Evolutionary conservation across 2,329 filamentous ascomycete species (phyloP).

Genomic region (Pseudonectria foliicola): DNA sequence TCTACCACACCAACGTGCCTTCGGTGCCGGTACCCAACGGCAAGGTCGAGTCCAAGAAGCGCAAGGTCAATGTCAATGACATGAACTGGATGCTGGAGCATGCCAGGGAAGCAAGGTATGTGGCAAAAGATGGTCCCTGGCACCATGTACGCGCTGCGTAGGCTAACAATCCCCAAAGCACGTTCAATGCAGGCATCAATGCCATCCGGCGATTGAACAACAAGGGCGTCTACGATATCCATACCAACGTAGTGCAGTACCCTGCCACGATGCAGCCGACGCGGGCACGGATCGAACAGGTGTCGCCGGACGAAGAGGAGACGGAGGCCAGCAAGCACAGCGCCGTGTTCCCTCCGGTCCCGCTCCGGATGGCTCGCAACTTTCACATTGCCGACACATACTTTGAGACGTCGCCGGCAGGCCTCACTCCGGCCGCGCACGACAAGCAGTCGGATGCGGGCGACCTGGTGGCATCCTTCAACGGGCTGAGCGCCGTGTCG

Average conservation of each 20-base stretch:
- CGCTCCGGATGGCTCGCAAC: constrained; percentile 45
- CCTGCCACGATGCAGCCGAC: constrained; percentile 86
- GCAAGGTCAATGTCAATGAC: constrained; percentile 81
- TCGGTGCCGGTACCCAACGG: constrained; percentile 68
- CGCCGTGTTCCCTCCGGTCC: constrained; percentile 39
- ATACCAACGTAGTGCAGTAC: constrained; percentile 88
- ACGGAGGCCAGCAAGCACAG: constrained; percentile 20
- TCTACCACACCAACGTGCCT: constrained; percentile 80
- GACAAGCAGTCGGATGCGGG: constrained; percentile 32
- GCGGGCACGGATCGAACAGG: constrained; percentile 72
- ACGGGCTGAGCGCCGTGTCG: constrained; percentile 56
- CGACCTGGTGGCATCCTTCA: constrained; percentile 45
- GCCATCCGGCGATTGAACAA: constrained; percentile 62
- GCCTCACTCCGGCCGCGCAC: constrained; percentile 39
- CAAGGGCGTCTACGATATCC: constrained; percentile 80
- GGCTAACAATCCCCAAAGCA: constrained; percentile 43
- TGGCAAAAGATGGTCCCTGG: not conserved
- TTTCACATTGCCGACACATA: constrained; percentile 50
- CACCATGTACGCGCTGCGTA: not conserved
- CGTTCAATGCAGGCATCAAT: constrained; percentile 73
- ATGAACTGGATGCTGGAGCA: constrained; percentile 97
- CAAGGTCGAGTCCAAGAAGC: constrained; percentile 75
- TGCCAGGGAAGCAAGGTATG: constrained; percentile 78
- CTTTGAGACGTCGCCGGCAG: constrained; percentile 43
- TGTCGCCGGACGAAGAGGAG: constrained; percentile 39